Percentiles rank a stretch among this genome's conserved stretches.
phyloP scores from a whole-genome alignment of 352 stramenopile genomes.

The Aphanomyces stellatus region DNA sequence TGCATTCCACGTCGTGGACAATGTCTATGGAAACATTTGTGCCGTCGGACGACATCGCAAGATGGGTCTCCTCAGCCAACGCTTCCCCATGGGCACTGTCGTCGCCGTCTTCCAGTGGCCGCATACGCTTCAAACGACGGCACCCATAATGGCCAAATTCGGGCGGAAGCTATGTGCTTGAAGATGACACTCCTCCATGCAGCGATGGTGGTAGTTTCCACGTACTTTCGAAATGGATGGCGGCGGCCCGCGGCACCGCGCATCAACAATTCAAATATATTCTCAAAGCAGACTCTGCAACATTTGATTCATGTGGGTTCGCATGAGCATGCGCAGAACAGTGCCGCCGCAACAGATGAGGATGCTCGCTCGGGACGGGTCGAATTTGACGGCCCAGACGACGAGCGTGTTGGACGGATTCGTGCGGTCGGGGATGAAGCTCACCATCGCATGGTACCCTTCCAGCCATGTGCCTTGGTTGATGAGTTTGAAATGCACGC shows the following conservation, averaged over 20 bases:
- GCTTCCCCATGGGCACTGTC: not conserved
- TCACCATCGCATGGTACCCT: constrained; percentile 17
- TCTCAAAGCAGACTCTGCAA: not conserved
- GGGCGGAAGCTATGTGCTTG: not conserved
- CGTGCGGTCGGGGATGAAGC: constrained; percentile 5
- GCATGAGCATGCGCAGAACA: constrained; percentile 11
- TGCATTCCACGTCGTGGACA: constrained; percentile 10
- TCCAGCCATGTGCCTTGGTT: not conserved
- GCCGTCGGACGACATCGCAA: constrained; percentile 1
- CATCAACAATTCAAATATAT: constrained; percentile 5
- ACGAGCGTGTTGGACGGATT: constrained; percentile 14
- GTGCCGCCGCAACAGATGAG: constrained; percentile 14
- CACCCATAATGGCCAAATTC: not conserved
- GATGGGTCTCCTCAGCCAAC: constrained; percentile 9
- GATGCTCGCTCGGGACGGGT: constrained; percentile 6
- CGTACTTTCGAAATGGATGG: too few species aligned
- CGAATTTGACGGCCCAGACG: constrained; percentile 14
- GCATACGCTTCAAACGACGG: not conserved
- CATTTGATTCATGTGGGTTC: constrained; percentile 8
- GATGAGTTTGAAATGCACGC: constrained; percentile 16
- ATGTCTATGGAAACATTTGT: constrained; percentile 7
- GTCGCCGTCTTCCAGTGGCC: constrained; percentile 1
- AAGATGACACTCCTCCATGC: not conserved
- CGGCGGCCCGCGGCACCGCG: too few species aligned
- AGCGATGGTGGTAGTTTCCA: too few species aligned